Evolutionary conservation across 169 alveolate species (phyloP), one percentile per base, ranked within the genome.

Genomic region (Theileria parva): DNA sequence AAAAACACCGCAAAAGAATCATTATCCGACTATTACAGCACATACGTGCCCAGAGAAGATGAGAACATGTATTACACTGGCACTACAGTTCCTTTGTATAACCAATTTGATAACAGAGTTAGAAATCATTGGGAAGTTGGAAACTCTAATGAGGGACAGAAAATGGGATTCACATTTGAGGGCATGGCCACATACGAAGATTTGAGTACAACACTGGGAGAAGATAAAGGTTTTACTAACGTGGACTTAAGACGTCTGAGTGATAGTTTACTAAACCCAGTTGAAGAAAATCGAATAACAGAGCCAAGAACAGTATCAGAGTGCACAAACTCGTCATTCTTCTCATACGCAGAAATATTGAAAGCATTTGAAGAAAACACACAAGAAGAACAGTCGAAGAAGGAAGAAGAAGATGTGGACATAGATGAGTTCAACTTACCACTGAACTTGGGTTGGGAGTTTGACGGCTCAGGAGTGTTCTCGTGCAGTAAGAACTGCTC

Each of bases 391-490:
- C n/a, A 17, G 13, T 9, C 0, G n/a, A n/a, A 30, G 30, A 39
- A 28, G 8, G 30, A 65, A 30, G 28, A 50, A 15, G 57, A 8
- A 25, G 48, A 37, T 23, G 30, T 32, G 5, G 59, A 65, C 48
- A n/a, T 15, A 34, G 69, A 17, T 28, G 37, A 32, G 13, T 17
- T 32, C 57, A 25, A 57, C 27, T 13, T 57, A 19, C 27, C 66
- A 8, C 48, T 39, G 39, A 28, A 63, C 71, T 2, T 73, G 44
- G 32, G 27, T 6, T 79, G 87, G 87, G 51, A 53, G 28, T 60
- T 39, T 27, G 80, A 79, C 21, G 87, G 87, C 23, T 71, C 81
- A 19, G 87, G 87, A 8, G 23, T 79, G 15, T 79, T 79, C 28
- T 28, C 75, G 19, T 79, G 87, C 17, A 21, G 77, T 12, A 30